Percentiles rank a stretch among this genome's conserved stretches.
Evolutionary conservation across 148 eudicot species (phyloP).

Genomic region (Rhododendron ovatum): DNA sequence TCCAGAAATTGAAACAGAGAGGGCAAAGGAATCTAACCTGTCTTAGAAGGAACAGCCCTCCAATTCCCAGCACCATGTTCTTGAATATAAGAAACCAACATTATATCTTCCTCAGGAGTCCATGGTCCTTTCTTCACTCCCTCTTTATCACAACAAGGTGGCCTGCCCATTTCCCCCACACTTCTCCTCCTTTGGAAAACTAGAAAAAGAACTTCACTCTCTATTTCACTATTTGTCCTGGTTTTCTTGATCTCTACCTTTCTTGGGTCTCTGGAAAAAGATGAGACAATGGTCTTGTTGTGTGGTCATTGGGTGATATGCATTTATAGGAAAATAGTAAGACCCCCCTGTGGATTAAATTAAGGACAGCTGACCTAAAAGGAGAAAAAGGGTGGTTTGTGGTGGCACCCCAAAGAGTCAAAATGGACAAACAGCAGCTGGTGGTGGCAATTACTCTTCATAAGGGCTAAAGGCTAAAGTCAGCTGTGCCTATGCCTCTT

Average conservation of each 20-base stretch:
- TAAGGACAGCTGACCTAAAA: constrained; percentile 20
- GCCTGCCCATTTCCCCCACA: constrained; percentile 48
- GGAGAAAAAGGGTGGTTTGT: background rate
- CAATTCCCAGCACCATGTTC: constrained; percentile 91
- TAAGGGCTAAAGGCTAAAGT: constrained; percentile 11
- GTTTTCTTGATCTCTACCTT: background rate
- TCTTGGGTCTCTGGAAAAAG: background rate
- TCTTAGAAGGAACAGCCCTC: constrained; percentile 84
- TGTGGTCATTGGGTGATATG: background rate
- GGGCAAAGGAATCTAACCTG: constrained; percentile 34
- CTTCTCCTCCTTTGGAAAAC: background rate
- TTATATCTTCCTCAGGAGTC: constrained; percentile 93
- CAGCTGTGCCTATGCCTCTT: constrained; percentile 18
- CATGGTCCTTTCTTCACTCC: constrained; percentile 95
- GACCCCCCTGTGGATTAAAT: background rate
- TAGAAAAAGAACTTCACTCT: background rate
- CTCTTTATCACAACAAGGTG: constrained; percentile 78
- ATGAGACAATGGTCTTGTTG: constrained; percentile 11
- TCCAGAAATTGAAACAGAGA: background rate
- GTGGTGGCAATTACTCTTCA: constrained; percentile 16
- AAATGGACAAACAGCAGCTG: constrained; percentile 18
- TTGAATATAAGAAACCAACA: constrained; percentile 77
- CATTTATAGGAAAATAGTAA: background rate
- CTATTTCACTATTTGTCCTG: background rate
- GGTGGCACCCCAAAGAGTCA: constrained; percentile 16